Evolutionary conservation across 2,329 filamentous ascomycete genomes (phyloP).

Genomic region (Myriosclerotinia curreyana): DNA sequence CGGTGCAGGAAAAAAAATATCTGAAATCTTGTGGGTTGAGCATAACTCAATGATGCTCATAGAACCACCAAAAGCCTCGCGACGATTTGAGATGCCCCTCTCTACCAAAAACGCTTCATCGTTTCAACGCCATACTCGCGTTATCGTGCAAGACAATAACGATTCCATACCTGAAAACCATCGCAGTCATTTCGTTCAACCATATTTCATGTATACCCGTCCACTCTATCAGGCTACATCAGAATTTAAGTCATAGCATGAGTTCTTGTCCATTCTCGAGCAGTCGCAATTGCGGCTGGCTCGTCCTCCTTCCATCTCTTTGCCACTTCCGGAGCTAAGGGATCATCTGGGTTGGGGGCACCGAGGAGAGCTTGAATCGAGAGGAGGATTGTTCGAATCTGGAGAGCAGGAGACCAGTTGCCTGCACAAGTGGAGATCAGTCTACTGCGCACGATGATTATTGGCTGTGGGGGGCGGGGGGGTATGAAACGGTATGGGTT

Average conservation of each 20-base stretch:
- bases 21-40: not conserved
- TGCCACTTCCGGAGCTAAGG: conserved; percentile 95
- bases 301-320: conserved; percentile 98
- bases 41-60: conserved; percentile 6
- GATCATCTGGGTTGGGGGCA: conserved; percentile 95
- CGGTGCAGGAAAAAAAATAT: not conserved
- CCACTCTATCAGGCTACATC: not conserved
- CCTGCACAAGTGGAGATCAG: conserved; percentile 51
- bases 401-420: conserved; percentile 97
- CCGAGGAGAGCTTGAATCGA: conserved; percentile 96
- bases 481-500: not conserved
- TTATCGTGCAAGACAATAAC: not conserved
- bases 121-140: not conserved
- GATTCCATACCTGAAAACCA: not conserved
- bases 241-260: conserved; percentile 38
- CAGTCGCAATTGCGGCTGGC: conserved; percentile 85
- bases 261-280: conserved; percentile 78
- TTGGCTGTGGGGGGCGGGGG: not conserved
- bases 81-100: not conserved
- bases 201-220: conserved; percentile 5
- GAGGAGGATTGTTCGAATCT: conserved; percentile 97
- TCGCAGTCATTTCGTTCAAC: conserved; percentile 15
- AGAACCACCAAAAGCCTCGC: not conserved
- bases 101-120: conserved; percentile 15
- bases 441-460: not conserved